A percentile compares a stretch with the other conserved stretches of the same genome.
Conservation (phyloP, 306 rosid genomes). For the Parietaria judaica region DNA sequence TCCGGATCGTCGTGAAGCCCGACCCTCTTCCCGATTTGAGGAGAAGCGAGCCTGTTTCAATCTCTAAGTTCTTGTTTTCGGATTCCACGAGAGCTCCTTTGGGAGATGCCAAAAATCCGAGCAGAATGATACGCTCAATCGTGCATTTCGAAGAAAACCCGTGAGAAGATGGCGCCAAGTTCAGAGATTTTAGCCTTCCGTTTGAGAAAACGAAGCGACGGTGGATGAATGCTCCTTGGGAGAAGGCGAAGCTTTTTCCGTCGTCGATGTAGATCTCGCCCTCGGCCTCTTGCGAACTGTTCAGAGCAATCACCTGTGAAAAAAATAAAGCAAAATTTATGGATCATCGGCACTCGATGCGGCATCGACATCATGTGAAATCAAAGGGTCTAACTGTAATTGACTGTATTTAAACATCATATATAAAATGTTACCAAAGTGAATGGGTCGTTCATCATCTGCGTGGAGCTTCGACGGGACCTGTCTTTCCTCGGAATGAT, state of each 20-base stretch:
- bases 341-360: background rate
- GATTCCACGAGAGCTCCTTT: slow-evolving; percentile 63
- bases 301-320: slow-evolving; percentile 79
- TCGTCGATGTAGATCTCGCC: slow-evolving; percentile 88
- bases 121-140: slow-evolving; percentile 76
- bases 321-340: too few relatives aligned
- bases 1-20: slow-evolving; percentile 51
- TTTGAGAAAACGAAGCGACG: slow-evolving; percentile 68
- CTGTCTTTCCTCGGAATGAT: slow-evolving; percentile 85
- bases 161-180: slow-evolving; percentile 35
- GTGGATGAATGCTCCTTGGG: slow-evolving; percentile 72
- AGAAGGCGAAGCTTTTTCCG: slow-evolving; percentile 70
- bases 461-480: slow-evolving; percentile 90
- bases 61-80: slow-evolving; percentile 40
- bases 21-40: slow-evolving; percentile 35
- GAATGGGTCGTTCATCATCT: slow-evolving; percentile 86
- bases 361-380: too few relatives aligned
- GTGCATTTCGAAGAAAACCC: slow-evolving; percentile 37
- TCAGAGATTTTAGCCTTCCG: slow-evolving; percentile 56
- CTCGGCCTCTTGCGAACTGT: slow-evolving; percentile 85
- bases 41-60: slow-evolving; percentile 66
- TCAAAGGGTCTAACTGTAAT: background rate
- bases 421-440: slow-evolving; percentile 55
- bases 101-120: slow-evolving; percentile 49
- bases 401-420: slow-evolving; percentile 1